Evolutionary conservation across 2,329 filamentous ascomycete genomes (phyloP).

Genomic region (Tympanopsis confertula): DNA sequence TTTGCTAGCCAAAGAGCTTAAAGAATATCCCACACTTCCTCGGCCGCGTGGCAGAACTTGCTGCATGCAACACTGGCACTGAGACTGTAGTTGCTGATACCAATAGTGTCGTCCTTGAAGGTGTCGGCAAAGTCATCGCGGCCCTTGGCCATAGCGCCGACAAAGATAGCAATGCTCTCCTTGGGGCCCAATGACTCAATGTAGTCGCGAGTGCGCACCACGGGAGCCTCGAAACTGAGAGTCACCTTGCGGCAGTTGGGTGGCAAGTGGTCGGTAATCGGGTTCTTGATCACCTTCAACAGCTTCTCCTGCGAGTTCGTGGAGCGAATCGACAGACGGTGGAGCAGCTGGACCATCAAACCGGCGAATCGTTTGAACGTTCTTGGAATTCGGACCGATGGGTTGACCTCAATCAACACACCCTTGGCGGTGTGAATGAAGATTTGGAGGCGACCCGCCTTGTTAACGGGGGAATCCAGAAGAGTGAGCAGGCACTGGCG

Average conservation of each 20-base stretch:
- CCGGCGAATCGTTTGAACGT: constrained; percentile 99
- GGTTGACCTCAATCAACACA: constrained; percentile 92
- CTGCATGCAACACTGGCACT: constrained; percentile 97
- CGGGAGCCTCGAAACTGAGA: constrained; percentile 80
- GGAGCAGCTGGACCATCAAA: constrained; percentile 94
- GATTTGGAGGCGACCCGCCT: constrained; percentile 92
- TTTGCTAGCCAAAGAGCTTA: too few relatives aligned
- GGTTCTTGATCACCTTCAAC: constrained; percentile 93
- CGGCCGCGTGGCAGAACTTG: constrained; percentile 97
- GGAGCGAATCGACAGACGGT: constrained; percentile 88
- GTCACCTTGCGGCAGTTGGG: constrained; percentile 97
- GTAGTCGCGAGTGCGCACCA: constrained; percentile 82
- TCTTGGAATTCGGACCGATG: constrained; percentile 91
- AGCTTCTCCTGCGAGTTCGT: constrained; percentile 97
- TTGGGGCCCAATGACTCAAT: constrained; percentile 66
- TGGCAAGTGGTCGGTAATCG: constrained; percentile 90
- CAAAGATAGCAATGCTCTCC: constrained; percentile 94
- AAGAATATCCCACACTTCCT: constrained; percentile 90
- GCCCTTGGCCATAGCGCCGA: constrained; percentile 97
- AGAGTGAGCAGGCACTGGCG: constrained; percentile 85
- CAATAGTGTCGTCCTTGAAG: constrained; percentile 92
- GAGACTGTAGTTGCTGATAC: constrained; percentile 95
- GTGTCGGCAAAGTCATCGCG: constrained; percentile 88
- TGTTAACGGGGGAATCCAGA: constrained; percentile 96
- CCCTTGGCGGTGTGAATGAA: constrained; percentile 98